A percentile compares a stretch with the other conserved stretches of the same genome.
Conservation (phyloP, 345 rosid genomes). For the Moringa oleifera region DNA sequence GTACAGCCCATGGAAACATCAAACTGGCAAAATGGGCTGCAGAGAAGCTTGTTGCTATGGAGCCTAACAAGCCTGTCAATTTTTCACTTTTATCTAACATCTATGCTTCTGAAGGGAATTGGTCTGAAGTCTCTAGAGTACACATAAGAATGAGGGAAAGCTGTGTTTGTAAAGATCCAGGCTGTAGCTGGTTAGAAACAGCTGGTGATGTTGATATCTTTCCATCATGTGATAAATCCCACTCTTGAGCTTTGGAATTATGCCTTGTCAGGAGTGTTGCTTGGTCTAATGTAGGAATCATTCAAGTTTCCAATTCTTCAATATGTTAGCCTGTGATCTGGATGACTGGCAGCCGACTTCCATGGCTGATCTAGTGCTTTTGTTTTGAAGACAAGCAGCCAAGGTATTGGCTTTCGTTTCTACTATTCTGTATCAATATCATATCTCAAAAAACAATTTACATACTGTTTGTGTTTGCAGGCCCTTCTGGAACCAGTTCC, state of each 20-base stretch:
- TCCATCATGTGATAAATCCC: slow-evolving; percentile 27
- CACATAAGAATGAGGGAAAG: slow-evolving; percentile 41
- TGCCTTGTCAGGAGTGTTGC: slow-evolving; percentile 8
- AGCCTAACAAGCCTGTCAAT: slow-evolving; percentile 49
- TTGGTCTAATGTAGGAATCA: slow-evolving; percentile 12
- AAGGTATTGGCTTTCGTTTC: slow-evolving; percentile 2
- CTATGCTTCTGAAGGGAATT: slow-evolving; percentile 55
- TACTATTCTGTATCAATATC: no score
- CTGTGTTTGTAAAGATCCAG: slow-evolving; percentile 53
- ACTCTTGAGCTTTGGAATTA: slow-evolving; percentile 16
- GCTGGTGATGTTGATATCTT: slow-evolving; percentile 14
- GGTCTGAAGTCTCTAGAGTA: slow-evolving; percentile 45
- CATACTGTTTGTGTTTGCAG: neutral
- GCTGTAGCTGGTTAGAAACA: slow-evolving; percentile 51
- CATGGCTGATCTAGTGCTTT: neutral
- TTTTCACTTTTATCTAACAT: slow-evolving; percentile 53
- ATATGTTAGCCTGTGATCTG: neutral
- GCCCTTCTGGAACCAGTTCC: neutral
- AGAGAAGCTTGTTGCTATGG: slow-evolving; percentile 46
- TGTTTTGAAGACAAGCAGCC: neutral
- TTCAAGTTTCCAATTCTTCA: neutral
- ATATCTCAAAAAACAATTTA: no score
- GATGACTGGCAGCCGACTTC: slow-evolving; percentile 4
- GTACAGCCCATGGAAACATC: slow-evolving; percentile 42
- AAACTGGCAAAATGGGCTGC: slow-evolving; percentile 43